These are phyloP conservation scores for cucumber (Cucumis sativus) DNA, from an alignment of 306 rosid species.

Conservation along the genomic window Cucumber_9930_V3 NC_026657.2:17530501-17531000, in stretches of 20 bases:
- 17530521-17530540: slow-evolving; percentile 98
- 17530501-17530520: slow-evolving; percentile 78
- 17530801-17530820: slow-evolving; percentile 92
- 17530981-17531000: not conserved
- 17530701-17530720: slow-evolving; percentile 92
- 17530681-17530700: slow-evolving; percentile 73
- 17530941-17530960: not conserved
- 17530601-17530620: not conserved
- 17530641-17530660: not conserved
- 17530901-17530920: not conserved
- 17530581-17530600: slow-evolving; percentile 47
- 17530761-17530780: slow-evolving; percentile 93
- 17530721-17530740: slow-evolving; percentile 94
- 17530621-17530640: not conserved
- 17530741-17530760: slow-evolving; percentile 89
- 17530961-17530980: not conserved
- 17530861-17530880: not conserved
- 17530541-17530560: slow-evolving; percentile 80
- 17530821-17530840: slow-evolving; percentile 78
- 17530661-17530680: not conserved
- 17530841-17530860: slow-evolving; percentile 13
- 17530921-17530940: not conserved
- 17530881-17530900: not conserved
- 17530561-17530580: slow-evolving; percentile 77
- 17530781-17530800: slow-evolving; percentile 97